These are phyloP conservation scores for Aspergillus sp. DNA, from an alignment of 2,329 filamentous ascomycete species.

Conservation along the genomic window DNA sequence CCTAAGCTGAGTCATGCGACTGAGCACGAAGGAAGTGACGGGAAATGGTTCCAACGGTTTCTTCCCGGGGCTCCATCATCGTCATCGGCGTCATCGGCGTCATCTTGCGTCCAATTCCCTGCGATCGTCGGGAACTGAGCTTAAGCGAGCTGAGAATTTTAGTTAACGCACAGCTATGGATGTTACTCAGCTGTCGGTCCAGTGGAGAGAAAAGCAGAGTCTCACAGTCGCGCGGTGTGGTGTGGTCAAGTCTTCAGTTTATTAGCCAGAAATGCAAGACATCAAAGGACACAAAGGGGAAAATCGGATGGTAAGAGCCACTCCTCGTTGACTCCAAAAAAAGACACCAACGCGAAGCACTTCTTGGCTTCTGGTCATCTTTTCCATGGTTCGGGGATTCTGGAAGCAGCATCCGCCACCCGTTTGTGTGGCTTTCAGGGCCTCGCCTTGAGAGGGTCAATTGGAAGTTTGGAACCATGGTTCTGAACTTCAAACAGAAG, in stretches of 20 bases:
- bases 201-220: conserved; percentile 1
- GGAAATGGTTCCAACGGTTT: background rate
- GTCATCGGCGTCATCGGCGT: background rate
- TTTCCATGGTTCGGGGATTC: background rate
- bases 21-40: no score
- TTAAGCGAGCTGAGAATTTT: background rate
- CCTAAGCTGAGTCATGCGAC: conserved; percentile 1
- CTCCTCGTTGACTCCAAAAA: background rate
- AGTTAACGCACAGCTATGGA: background rate
- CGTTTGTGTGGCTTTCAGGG: conserved; percentile 1
- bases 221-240: background rate
- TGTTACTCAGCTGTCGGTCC: background rate
- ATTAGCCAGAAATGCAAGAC: conserved; percentile 6
- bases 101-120: background rate
- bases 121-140: background rate
- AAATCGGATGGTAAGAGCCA: conserved; percentile 16
- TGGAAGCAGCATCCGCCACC: background rate
- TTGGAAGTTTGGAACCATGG: background rate
- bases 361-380: conserved; percentile 1
- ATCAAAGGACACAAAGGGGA: conserved; percentile 1
- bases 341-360: background rate
- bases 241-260: background rate
- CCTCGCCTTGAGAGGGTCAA: conserved; percentile 1
- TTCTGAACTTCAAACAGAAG: background rate
- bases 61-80: background rate